phyloP scores from a whole-genome alignment of 2,329 filamentous ascomycete species.

The Gaeumannomyces sp. region DNA sequence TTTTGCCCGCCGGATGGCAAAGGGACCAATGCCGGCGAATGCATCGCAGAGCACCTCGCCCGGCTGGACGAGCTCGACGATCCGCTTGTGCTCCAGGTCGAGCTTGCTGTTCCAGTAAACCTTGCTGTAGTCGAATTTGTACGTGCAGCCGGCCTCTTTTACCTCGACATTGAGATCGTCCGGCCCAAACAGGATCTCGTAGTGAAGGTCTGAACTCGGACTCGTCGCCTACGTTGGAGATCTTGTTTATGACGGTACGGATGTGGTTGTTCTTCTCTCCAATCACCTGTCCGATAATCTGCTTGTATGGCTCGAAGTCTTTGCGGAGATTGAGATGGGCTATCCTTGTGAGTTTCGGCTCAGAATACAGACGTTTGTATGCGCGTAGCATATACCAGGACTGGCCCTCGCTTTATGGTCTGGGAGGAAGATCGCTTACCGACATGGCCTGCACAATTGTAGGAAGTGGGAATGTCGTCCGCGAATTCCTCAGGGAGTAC shows the following conservation, averaged over 20 bases:
- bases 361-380: no score
- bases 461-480: slow-evolving; percentile 77
- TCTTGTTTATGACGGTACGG: slow-evolving; percentile 92
- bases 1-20: slow-evolving; percentile 85
- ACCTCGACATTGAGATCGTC: slow-evolving; percentile 80
- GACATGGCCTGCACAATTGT: slow-evolving; percentile 84
- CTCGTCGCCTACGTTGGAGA: slow-evolving; percentile 77
- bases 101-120: slow-evolving; percentile 98
- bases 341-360: slow-evolving; percentile 20
- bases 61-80: slow-evolving; percentile 68
- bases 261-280: slow-evolving; percentile 82
- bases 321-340: slow-evolving; percentile 88
- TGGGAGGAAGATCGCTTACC: slow-evolving; percentile 39
- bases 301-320: slow-evolving; percentile 77
- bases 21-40: slow-evolving; percentile 96
- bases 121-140: slow-evolving; percentile 88
- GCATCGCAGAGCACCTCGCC: slow-evolving; percentile 92
- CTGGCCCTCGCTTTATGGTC: neutral
- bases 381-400: no score
- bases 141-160: slow-evolving; percentile 76
- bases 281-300: slow-evolving; percentile 77
- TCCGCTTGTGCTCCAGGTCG: slow-evolving; percentile 78
- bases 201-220: slow-evolving; percentile 90
- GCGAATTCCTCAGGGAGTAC: slow-evolving; percentile 75
- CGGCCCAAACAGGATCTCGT: slow-evolving; percentile 79